phyloP scores from a whole-genome alignment of 495 filamentous ascomycete species.

The Parathielavia appendiculata region DNA sequence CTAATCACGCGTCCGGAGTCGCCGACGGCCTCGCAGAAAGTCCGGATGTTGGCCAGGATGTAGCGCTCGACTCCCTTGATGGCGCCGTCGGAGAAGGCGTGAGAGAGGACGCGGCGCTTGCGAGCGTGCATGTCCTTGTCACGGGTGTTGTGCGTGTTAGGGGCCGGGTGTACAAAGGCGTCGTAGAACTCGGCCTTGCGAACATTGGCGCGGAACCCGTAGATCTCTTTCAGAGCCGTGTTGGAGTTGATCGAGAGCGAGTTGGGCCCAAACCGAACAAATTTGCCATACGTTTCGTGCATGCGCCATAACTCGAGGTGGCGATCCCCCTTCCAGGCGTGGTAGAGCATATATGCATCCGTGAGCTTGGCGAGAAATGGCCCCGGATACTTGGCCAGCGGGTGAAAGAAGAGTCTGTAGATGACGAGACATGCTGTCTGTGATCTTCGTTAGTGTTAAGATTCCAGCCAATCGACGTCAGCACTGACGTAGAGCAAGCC shows the following conservation, averaged over 20 bases:
- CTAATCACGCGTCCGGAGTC: constrained; percentile 31
- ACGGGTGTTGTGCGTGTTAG: constrained; percentile 57
- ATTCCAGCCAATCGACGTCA: neutral
- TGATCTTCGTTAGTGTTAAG: neutral
- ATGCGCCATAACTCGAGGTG: constrained; percentile 55
- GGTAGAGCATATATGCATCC: constrained; percentile 51
- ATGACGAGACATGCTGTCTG: constrained; percentile 34
- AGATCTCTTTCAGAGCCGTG: constrained; percentile 55
- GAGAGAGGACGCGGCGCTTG: constrained; percentile 58
- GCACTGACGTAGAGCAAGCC: constrained; percentile 26
- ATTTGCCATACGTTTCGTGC: constrained; percentile 54
- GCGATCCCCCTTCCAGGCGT: constrained; percentile 54
- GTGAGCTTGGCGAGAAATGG: constrained; percentile 55
- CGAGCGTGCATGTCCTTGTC: constrained; percentile 56
- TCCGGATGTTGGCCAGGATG: constrained; percentile 49
- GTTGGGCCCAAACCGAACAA: constrained; percentile 59
- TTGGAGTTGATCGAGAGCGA: constrained; percentile 54
- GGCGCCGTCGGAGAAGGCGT: constrained; percentile 57
- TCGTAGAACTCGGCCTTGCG: constrained; percentile 61
- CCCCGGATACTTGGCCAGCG: constrained; percentile 61
- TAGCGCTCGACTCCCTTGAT: constrained; percentile 55
- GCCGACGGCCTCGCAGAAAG: constrained; percentile 48
- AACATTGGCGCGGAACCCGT: constrained; percentile 57
- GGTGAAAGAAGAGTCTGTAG: constrained; percentile 58
- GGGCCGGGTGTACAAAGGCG: constrained; percentile 54